These are phyloP conservation scores for Globisporangium canariense DNA, from an alignment of 352 stramenopile genomes.

Conservation along the genomic window DNA sequence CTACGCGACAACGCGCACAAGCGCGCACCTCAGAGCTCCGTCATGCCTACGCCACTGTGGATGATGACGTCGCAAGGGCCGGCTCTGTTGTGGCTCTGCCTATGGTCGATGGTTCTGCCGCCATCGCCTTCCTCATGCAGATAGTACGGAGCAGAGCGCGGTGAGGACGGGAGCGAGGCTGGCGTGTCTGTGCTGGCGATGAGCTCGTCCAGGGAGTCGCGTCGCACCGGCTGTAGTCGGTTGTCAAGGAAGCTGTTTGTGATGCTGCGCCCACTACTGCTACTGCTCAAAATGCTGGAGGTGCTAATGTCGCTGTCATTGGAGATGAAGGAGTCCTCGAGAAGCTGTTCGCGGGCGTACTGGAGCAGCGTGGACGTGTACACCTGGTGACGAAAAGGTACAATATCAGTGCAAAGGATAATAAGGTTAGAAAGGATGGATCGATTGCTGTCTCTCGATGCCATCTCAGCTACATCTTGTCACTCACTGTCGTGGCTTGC, in stretches of 20 bases:
- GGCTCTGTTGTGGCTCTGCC: not conserved
- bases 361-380: constrained; percentile 33
- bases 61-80: constrained; percentile 3
- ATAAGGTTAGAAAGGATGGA: not conserved
- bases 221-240: not conserved
- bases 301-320: constrained; percentile 6
- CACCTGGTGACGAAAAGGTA: constrained; percentile 8
- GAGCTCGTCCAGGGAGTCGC: constrained; percentile 2
- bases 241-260: constrained; percentile 4
- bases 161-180: not conserved
- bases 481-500: constrained; percentile 15
- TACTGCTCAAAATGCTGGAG: constrained; percentile 1
- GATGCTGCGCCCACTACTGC: not conserved
- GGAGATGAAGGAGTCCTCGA: constrained; percentile 22
- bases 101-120: not conserved
- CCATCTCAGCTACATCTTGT: not conserved
- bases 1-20: not conserved
- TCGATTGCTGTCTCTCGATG: not conserved
- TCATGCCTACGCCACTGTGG: not conserved
- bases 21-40: constrained; percentile 4
- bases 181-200: not conserved
- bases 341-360: constrained; percentile 29
- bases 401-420: not conserved
- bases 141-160: constrained; percentile 3
- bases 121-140: not conserved